Conservation (phyloP, 345 rosid genomes). For the Orychophragmus violaceus region DNA sequence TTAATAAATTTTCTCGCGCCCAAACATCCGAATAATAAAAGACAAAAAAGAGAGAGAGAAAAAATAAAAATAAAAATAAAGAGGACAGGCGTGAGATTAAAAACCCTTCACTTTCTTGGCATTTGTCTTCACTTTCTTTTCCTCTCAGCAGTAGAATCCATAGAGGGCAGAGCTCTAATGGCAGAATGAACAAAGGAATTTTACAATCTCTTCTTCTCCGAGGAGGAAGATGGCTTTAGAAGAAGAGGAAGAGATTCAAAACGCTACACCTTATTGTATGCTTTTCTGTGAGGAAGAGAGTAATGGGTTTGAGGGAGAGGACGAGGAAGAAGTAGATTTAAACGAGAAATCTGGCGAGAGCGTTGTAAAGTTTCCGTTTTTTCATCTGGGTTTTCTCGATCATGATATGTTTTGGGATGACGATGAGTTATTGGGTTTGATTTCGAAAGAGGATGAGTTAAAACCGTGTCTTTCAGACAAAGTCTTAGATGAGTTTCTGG, state of each 20-base stretch:
- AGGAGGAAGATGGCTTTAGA: constrained; percentile 60
- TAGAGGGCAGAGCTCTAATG: constrained; percentile 22
- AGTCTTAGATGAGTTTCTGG: constrained; percentile 31
- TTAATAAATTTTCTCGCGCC: constrained; percentile 36
- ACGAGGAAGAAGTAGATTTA: constrained; percentile 17
- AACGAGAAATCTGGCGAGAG: constrained; percentile 18
- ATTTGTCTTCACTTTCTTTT: constrained; percentile 14
- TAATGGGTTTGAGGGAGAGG: constrained; percentile 24
- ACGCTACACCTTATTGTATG: constrained; percentile 35
- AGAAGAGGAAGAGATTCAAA: constrained; percentile 30
- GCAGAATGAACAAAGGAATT: constrained; percentile 49
- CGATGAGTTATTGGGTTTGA: constrained; percentile 43
- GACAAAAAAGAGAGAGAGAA: not conserved
- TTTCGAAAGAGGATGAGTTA: constrained; percentile 58
- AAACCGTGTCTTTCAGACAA: constrained; percentile 21
- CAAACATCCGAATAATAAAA: constrained; percentile 31
- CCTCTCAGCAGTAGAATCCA: constrained; percentile 11
- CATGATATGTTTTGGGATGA: constrained; percentile 60
- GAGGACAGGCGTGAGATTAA: constrained; percentile 54
- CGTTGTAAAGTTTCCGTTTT: constrained; percentile 23
- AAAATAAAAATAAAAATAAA: not conserved
- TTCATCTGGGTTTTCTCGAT: constrained; percentile 35
- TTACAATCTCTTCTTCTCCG: constrained; percentile 35
- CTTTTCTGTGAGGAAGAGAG: constrained; percentile 69
- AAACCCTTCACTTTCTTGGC: constrained; percentile 49